Conservation (phyloP, 768 basidiomycete species). For the Hygrophorus russula region DNA sequence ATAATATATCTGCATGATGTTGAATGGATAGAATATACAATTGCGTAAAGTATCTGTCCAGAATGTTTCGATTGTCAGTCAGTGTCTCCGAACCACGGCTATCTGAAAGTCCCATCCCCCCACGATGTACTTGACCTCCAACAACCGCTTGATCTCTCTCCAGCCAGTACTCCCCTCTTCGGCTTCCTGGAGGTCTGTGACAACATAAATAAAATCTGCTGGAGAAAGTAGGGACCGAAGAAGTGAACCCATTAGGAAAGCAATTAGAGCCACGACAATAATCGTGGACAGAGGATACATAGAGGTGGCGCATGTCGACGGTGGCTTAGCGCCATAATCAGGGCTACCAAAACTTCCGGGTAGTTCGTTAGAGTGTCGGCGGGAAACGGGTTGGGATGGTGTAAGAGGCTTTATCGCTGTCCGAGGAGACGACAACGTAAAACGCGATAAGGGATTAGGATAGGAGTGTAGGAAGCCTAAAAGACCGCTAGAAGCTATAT, state of each 20-base stretch:
- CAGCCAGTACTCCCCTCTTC: constrained; percentile 43
- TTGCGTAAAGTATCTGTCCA: neutral
- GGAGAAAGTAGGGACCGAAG: constrained; percentile 82
- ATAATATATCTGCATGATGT: neutral
- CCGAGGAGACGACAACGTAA: constrained; percentile 23
- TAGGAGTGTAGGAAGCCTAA: constrained; percentile 53
- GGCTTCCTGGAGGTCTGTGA: constrained; percentile 41
- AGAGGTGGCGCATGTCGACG: constrained; percentile 10
- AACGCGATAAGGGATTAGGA: constrained; percentile 45
- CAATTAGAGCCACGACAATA: constrained; percentile 71
- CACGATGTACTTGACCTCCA: constrained; percentile 72
- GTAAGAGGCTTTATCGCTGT: neutral
- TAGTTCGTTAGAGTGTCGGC: constrained; percentile 3
- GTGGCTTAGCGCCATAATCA: constrained; percentile 10
- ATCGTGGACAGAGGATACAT: constrained; percentile 43
- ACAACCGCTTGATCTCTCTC: constrained; percentile 74
- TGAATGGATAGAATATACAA: neutral
- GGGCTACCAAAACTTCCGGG: constrained; percentile 18
- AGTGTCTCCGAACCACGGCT: constrained; percentile 71
- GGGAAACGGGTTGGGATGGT: neutral
- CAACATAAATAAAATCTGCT: constrained; percentile 83
- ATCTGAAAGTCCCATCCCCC: constrained; percentile 87
- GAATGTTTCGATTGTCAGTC: constrained; percentile 6
- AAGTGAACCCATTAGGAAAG: constrained; percentile 86
- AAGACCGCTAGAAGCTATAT: constrained; percentile 17